Conservation (phyloP, 2,329 filamentous ascomycete species). For the Paracoccidioides brasiliensis region DNA sequence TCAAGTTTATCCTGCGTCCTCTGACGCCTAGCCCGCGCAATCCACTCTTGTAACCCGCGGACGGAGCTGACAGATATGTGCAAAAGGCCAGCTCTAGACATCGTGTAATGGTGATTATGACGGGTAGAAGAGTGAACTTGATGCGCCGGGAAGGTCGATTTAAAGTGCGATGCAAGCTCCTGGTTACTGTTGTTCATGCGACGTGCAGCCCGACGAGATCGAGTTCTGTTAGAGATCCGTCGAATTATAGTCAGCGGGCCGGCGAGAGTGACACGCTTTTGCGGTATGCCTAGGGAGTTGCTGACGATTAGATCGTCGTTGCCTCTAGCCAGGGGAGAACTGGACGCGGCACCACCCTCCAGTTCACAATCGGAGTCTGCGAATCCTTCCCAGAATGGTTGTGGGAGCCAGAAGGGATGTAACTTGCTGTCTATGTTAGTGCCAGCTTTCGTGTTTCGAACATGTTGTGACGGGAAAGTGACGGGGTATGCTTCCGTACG, state of each 20-base stretch:
- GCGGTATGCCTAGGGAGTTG: conserved; percentile 45
- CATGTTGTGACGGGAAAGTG: conserved; percentile 20
- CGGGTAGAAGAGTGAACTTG: conserved; percentile 4
- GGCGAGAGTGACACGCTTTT: conserved; percentile 32
- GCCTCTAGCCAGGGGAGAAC: conserved; percentile 17
- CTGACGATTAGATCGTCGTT: conserved; percentile 36
- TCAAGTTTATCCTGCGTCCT: conserved; percentile 37
- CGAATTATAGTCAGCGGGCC: conserved; percentile 27
- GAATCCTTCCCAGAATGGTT: conserved; percentile 49
- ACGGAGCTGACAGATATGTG: conserved; percentile 41
- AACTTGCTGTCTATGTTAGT: conserved; percentile 37
- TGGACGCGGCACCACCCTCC: conserved; percentile 15
- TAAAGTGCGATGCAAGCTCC: conserved; percentile 11
- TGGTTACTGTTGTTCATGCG: conserved; percentile 8
- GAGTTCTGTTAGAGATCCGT: conserved; percentile 20
- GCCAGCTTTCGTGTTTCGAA: conserved; percentile 31
- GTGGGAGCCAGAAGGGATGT: conserved; percentile 51
- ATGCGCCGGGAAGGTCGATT: conserved; percentile 6
- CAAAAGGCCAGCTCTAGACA: conserved; percentile 31
- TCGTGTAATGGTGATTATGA: conserved; percentile 12
- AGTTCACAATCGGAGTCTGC: conserved; percentile 30
- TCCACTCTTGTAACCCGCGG: conserved; percentile 35
- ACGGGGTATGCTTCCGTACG: conserved; percentile 21
- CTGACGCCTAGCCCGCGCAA: conserved; percentile 31
- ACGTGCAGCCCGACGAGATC: conserved; percentile 14